Evolutionary conservation across 371 early-diverging fungal genomes (phyloP), one percentile per base, ranked within the genome.

Genomic region (Mucor sp.): DNA sequence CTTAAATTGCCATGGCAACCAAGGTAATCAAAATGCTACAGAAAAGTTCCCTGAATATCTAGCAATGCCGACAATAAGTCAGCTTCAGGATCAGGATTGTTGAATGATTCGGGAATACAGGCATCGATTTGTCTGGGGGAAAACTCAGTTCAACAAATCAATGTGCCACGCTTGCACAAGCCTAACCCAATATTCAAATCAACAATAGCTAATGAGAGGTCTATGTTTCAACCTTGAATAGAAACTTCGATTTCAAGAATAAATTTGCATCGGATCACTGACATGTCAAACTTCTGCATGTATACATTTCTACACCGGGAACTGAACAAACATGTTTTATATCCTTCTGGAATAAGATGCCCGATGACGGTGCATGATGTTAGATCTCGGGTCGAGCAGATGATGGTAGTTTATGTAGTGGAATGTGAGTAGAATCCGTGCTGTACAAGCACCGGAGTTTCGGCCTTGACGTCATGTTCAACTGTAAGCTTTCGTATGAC

Each of bases 91-190:
- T 50, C 50, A 50, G 50, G 25, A 25, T 19, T 23, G 50, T 50
- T 50, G 56, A 56, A 27, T 32, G n/a, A n/a, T 27, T 53, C 53
- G 53, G 53, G 27, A 21, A 53, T 30, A 56, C n/a, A 56, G 32
- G n/a, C 17, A 17, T n/a, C 12, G 30, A 15, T 8, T 19, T 6
- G 32, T 15, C 56, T 32, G 28, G 56, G 56, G 56, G 56, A 56
- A 56, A 28, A 56, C 27, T 32, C 56, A 17, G 56, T 56, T 32
- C 32, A 32, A 56, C 56, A 56, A 56, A 56, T 56, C 56, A 56
- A 23, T 50, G 56, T 56, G 56, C 56, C 14, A 56, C 56, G 56
- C 15, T 56, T 15, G 56, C n/a, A 56, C 56, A 56, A n/a, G 32
- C 17, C 56, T 56, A 56, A 56, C 27, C 56, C 32, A 30, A n/a